A percentile compares a stretch with the other conserved stretches of the same genome.
phyloP scores from a whole-genome alignment of 768 basidiomycete species.

The Boletus sp. region DNA sequence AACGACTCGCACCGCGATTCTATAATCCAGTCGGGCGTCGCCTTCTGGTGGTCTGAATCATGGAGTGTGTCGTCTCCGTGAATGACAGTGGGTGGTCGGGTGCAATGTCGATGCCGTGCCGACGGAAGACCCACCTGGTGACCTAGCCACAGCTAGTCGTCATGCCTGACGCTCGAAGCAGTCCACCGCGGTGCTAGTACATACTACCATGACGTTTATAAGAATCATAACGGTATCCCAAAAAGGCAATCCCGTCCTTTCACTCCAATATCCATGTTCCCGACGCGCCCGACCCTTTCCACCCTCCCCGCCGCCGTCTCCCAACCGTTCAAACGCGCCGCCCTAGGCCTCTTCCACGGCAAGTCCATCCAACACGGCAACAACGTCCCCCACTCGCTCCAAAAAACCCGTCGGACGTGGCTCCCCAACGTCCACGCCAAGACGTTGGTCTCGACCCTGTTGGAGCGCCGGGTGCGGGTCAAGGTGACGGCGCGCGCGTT shows the following conservation, averaged over 20 bases:
- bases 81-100: too few species aligned
- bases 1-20: too few species aligned
- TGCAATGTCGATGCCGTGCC: too few species aligned
- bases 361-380: slow-evolving; percentile 80
- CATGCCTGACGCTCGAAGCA: too few species aligned
- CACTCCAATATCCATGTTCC: slow-evolving; percentile 18
- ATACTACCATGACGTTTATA: too few species aligned
- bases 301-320: slow-evolving; percentile 39
- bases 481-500: slow-evolving; percentile 77
- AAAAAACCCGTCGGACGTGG: slow-evolving; percentile 87
- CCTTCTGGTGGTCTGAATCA: too few species aligned
- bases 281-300: slow-evolving; percentile 15
- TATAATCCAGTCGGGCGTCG: too few species aligned
- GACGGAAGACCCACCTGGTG: too few species aligned
- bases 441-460: slow-evolving; percentile 62
- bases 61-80: too few species aligned
- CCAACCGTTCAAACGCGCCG: slow-evolving; percentile 76
- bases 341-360: slow-evolving; percentile 81
- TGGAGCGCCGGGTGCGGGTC: slow-evolving; percentile 56
- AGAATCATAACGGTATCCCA: too few species aligned
- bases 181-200: too few species aligned
- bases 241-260: slow-evolving; percentile 6
- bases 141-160: too few species aligned
- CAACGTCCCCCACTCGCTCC: slow-evolving; percentile 85
- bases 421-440: slow-evolving; percentile 84